Evolutionary conservation across 2,329 filamentous ascomycete species (phyloP).

Genomic region (Lojkania enalia): DNA sequence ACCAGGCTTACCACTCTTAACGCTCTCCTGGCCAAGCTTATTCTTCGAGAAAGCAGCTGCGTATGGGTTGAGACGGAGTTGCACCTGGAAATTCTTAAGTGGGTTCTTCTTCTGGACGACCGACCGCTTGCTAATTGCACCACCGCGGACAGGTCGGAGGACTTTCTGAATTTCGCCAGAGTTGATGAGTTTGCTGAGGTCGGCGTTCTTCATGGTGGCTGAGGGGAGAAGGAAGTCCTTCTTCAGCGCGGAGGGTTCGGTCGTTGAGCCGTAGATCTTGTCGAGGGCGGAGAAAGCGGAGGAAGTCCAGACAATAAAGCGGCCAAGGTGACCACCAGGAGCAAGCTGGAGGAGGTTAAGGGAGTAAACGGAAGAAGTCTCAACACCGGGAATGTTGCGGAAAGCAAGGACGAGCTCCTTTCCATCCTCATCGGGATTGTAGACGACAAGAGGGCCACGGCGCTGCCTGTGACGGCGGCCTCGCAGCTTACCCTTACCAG

Average conservation of each 20-base stretch:
- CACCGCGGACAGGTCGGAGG: constrained; percentile 87
- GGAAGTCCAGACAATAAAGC: constrained; percentile 99
- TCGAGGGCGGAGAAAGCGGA: constrained; percentile 95
- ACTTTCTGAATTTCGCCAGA: constrained; percentile 97
- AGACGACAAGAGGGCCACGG: constrained; percentile 96
- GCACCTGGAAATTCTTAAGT: constrained; percentile 96
- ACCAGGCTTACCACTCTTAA: constrained; percentile 67
- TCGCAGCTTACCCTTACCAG: constrained; percentile 98
- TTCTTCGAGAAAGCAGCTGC: constrained; percentile 87
- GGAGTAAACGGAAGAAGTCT: constrained; percentile 90
- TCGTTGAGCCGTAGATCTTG: constrained; percentile 94
- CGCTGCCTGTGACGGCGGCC: constrained; percentile 96
- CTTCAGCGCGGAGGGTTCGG: constrained; percentile 87
- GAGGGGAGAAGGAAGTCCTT: constrained; percentile 98
- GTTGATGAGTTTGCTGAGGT: constrained; percentile 98
- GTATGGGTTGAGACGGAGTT: constrained; percentile 98
- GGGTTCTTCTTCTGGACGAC: constrained; percentile 99
- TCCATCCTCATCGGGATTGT: constrained; percentile 93
- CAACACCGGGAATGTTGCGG: constrained; percentile 98
- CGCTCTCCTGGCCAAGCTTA: constrained; percentile 74
- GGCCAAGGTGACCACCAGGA: constrained; percentile 96
- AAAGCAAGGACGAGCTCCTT: constrained; percentile 92
- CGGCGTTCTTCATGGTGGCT: constrained; percentile 90
- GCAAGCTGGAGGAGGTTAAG: constrained; percentile 99
- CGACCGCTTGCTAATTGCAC: constrained; percentile 84